phyloP scores from a whole-genome alignment of 1,139 yeast species.

The Geotrichum reessii region DNA sequence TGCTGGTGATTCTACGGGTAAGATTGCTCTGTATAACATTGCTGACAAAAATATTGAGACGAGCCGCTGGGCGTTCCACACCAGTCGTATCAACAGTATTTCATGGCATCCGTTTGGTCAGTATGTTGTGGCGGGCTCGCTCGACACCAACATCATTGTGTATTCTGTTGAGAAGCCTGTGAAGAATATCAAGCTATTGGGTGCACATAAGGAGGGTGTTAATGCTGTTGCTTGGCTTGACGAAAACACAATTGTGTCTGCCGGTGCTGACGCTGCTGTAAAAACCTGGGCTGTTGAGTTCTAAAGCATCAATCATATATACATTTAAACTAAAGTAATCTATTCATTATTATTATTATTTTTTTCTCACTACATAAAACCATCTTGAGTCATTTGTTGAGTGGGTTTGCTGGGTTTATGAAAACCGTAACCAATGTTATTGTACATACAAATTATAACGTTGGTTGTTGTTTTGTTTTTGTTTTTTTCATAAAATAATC shows the following conservation, averaged over 20 bases:
- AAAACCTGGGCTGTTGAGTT: conserved; percentile 56
- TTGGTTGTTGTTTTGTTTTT: too few relatives aligned
- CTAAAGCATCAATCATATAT: conserved; percentile 4
- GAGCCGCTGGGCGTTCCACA: conserved; percentile 94
- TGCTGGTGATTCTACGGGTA: conserved; percentile 82
- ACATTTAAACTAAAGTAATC: neutral
- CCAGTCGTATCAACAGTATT: conserved; percentile 70
- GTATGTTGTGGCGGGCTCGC: conserved; percentile 68
- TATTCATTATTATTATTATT: too few relatives aligned
- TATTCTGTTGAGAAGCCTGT: conserved; percentile 77
- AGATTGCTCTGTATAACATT: conserved; percentile 62
- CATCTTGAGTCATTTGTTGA: too few relatives aligned
- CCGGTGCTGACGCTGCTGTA: conserved; percentile 78
- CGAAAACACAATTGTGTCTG: conserved; percentile 49
- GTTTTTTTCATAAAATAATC: too few relatives aligned
- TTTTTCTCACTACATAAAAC: too few relatives aligned
- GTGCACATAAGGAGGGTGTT: conserved; percentile 89
- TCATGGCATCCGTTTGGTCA: conserved; percentile 74
- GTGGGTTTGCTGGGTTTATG: too few relatives aligned
- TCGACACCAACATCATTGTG: conserved; percentile 74
- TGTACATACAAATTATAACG: too few relatives aligned
- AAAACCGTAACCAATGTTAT: too few relatives aligned
- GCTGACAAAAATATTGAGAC: conserved; percentile 58
- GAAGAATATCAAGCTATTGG: conserved; percentile 63
- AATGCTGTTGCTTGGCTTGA: conserved; percentile 64